Evolutionary conservation across 2,329 filamentous ascomycete species (phyloP), one percentile per base, ranked within the genome.

Genomic region (Fusarium nanum): DNA sequence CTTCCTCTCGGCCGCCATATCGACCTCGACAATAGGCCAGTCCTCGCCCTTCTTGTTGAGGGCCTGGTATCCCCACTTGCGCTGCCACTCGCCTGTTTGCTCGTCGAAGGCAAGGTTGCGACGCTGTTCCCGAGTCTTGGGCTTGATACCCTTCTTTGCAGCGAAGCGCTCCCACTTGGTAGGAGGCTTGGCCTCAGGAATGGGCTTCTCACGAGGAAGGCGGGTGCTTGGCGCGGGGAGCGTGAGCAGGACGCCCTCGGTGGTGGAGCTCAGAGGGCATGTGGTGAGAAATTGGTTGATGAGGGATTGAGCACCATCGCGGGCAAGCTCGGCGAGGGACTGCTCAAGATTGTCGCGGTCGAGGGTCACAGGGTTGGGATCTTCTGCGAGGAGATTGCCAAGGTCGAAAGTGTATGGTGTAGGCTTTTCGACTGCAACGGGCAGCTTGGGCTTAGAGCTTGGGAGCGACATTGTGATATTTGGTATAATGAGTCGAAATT

Each of bases 151-250:
- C 87, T 98, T 97, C 89, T 97, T 97, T 81, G 90, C 92, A 47
- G 96, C 96, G 83, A 99, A 99, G 77, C 91, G 89, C 84, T 97
- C 91, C 96, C 96, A 99, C 81, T 94, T 97, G 63, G 95, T 98
- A 73, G 91, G 91, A 60, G 91, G 85, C 83, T 94, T 96, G 73
- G 90, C 87, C 59, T 89, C 87, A 2, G 96, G 96, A 11, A 98
- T 85, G 12, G 93, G 93, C 82, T 99, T 98, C 83, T 98, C 94
- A 74, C 96, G 92, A 25, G 96, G 96, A 6, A 98, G 86, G 1
- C 85, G 81, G 3, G 92, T 97, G 22, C 87, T 83, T 1, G 89
- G 85, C 0, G 87, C 80, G 0, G 96, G 96, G 0, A 99, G 90
- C 18, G 88, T 85, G 56, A 98, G 89, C 52, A 95, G 88, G 3